Percentiles rank a stretch among this genome's conserved stretches.
phyloP scores from a whole-genome alignment of 192 early-diverging fungal species.

The Umbelopsis isabellina region DNA sequence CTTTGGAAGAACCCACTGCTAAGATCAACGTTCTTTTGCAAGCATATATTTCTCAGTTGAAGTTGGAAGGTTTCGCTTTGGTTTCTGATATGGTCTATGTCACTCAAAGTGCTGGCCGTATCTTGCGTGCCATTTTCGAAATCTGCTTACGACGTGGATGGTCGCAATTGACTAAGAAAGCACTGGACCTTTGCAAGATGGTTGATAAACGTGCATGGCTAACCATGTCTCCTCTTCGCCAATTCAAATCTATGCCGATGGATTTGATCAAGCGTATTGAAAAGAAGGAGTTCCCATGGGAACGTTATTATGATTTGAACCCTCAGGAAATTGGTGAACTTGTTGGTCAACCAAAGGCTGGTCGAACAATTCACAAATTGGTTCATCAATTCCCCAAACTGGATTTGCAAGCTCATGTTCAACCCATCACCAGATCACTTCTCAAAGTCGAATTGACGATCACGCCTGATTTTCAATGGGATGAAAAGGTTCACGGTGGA shows the following conservation, averaged over 20 bases:
- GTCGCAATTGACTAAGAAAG: constrained; percentile 88
- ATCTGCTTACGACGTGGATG: constrained; percentile 89
- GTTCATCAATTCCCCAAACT: constrained; percentile 88
- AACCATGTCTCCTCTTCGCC: constrained; percentile 94
- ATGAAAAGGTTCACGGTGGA: constrained; percentile 88
- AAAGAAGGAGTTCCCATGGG: constrained; percentile 93
- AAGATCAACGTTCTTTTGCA: constrained; percentile 97
- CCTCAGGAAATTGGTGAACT: constrained; percentile 84
- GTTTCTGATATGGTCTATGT: constrained; percentile 94
- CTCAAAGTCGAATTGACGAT: constrained; percentile 81
- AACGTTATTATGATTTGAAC: constrained; percentile 90
- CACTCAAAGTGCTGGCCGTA: constrained; percentile 90
- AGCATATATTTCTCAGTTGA: constrained; percentile 75
- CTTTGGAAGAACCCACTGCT: constrained; percentile 83
- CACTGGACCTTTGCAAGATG: constrained; percentile 96
- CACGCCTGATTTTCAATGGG: constrained; percentile 91
- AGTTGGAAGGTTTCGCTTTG: constrained; percentile 91
- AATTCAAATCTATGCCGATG: constrained; percentile 44
- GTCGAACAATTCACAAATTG: constrained; percentile 68
- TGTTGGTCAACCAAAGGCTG: constrained; percentile 82
- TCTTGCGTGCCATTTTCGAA: constrained; percentile 95
- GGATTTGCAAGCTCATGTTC: constrained; percentile 77
- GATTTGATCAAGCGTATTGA: constrained; percentile 90
- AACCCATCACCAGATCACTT: constrained; percentile 93
- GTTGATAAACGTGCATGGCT: constrained; percentile 95